Conservation (phyloP, 2,329 filamentous ascomycete genomes). For the Apiospora aurea region DNA sequence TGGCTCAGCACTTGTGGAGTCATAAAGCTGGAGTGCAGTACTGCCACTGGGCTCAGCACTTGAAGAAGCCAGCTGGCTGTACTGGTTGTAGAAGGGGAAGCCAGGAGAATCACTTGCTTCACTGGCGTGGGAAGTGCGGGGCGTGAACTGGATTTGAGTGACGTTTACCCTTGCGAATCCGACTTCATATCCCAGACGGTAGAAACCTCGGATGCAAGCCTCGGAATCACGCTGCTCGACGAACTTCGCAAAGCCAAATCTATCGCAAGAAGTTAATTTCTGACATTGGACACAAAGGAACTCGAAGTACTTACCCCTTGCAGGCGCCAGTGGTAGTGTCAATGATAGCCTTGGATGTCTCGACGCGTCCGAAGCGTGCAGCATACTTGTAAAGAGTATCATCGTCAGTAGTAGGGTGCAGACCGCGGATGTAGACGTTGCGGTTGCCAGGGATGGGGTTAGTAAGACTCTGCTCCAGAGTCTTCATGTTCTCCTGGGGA, state of each 20-base stretch:
- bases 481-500: conserved; percentile 85
- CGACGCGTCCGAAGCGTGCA: conserved; percentile 87
- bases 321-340: conserved; percentile 91
- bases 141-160: conserved; percentile 23
- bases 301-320: conserved; percentile 76
- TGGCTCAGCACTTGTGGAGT: neutral
- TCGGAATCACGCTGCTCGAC: conserved; percentile 87
- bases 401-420: conserved; percentile 94
- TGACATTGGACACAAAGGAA: neutral
- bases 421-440: conserved; percentile 97
- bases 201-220: conserved; percentile 95
- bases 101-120: neutral
- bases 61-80: neutral
- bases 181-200: conserved; percentile 93
- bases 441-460: conserved; percentile 91
- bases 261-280: conserved; percentile 46
- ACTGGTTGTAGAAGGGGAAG: neutral
- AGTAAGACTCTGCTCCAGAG: conserved; percentile 90
- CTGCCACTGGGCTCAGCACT: conserved; percentile 28
- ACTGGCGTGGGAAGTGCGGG: conserved; percentile 13
- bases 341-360: conserved; percentile 98
- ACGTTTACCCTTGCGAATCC: conserved; percentile 86
- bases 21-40: neutral
- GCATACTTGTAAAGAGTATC: conserved; percentile 85
- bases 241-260: conserved; percentile 98